Percentiles rank a stretch among this genome's conserved stretches.
Conservation (phyloP, 1,284 basidiomycete species). For the Leccinum fuscescens region DNA sequence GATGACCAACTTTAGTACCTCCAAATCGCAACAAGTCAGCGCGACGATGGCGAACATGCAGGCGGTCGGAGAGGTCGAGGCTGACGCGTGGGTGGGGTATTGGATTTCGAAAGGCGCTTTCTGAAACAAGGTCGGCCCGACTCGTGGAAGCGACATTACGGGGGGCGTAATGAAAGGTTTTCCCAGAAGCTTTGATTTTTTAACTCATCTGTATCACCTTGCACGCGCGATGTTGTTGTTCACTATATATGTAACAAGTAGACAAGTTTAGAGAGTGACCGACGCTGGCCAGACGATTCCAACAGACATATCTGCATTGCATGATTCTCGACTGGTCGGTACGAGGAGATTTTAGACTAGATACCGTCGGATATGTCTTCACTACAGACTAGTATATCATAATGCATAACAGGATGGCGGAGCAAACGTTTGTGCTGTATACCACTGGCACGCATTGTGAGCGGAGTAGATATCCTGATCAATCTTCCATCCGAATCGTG, state of each 20-base stretch:
- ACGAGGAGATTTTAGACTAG: too few species aligned
- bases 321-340: too few species aligned
- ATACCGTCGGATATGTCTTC: too few species aligned
- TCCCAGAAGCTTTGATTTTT: neutral
- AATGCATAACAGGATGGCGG: too few species aligned
- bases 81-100: slow-evolving; percentile 18
- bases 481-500: too few species aligned
- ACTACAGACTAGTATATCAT: too few species aligned
- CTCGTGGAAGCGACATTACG: neutral
- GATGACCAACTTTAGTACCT: slow-evolving; percentile 9
- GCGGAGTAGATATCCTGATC: too few species aligned
- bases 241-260: neutral
- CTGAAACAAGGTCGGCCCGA: neutral
- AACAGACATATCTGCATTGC: too few species aligned
- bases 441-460: too few species aligned
- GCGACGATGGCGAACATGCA: slow-evolving; percentile 13
- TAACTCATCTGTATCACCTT: neutral
- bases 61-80: neutral
- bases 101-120: slow-evolving; percentile 15
- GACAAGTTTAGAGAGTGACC: neutral
- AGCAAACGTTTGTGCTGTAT: too few species aligned
- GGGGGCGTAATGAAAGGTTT: neutral
- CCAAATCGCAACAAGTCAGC: slow-evolving; percentile 15
- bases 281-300: too few species aligned
- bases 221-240: too few species aligned